These are phyloP conservation scores for Orobanche coerulescens DNA, from an alignment of 257 asterid genomes.

Conservation along the genomic window DNA sequence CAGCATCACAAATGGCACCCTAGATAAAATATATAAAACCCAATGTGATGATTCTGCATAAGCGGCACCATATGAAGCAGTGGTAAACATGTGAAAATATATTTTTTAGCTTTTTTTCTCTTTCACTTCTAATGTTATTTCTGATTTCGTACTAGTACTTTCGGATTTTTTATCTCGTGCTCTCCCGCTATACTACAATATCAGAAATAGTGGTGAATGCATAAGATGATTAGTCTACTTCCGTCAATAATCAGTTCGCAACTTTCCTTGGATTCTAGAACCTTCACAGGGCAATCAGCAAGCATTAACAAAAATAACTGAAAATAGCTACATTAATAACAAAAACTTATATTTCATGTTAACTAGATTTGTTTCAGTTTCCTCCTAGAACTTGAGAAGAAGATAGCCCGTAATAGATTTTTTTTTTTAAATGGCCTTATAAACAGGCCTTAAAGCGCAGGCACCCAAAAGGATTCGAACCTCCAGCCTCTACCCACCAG, in stretches of 20 bases:
- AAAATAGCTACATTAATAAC: not conserved
- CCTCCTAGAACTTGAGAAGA: not conserved
- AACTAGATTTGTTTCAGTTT: not conserved
- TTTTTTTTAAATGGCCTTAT: no score
- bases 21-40: slow-evolving; percentile 18
- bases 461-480: no score
- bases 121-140: not conserved
- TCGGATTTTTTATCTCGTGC: not conserved
- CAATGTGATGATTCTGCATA: not conserved
- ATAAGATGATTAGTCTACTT: not conserved
- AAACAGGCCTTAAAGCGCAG: no score
- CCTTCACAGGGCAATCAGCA: not conserved
- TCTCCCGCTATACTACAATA: not conserved
- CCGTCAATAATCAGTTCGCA: not conserved
- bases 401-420: not conserved
- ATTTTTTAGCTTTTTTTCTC: not conserved
- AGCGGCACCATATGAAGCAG: not conserved
- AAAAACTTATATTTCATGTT: not conserved
- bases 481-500: no score
- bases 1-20: slow-evolving; percentile 35
- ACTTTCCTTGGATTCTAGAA: not conserved
- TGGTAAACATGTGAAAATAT: not conserved
- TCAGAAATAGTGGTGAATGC: not conserved
- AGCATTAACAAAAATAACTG: not conserved
- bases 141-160: not conserved